Conservation (phyloP, 2,329 filamentous ascomycete species). For the Aspergillus sp. region DNA sequence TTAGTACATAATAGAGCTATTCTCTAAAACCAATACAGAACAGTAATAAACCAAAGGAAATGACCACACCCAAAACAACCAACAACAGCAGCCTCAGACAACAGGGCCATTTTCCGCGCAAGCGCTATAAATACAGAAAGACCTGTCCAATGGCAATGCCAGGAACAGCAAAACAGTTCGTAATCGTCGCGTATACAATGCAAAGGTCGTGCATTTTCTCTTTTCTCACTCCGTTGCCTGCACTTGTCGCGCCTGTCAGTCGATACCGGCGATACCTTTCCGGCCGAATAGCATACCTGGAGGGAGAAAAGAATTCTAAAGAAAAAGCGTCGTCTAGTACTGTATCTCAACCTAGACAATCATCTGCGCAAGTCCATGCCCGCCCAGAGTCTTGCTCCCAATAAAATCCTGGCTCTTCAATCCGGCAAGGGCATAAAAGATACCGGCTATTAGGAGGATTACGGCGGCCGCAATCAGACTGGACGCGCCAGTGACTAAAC, state of each 20-base stretch:
- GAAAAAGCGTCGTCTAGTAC: neutral
- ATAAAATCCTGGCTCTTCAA: conserved; percentile 40
- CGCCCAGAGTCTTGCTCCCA: conserved; percentile 86
- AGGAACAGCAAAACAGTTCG: conserved; percentile 13
- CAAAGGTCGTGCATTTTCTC: conserved; percentile 4
- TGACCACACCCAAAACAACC: neutral
- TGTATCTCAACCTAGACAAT: conserved; percentile 58
- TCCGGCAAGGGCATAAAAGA: conserved; percentile 61
- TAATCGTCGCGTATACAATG: conserved; percentile 15
- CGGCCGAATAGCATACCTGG: too few relatives aligned
- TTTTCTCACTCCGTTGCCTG: neutral
- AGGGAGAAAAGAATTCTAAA: neutral
- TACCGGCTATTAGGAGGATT: conserved; percentile 63
- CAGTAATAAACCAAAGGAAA: neutral
- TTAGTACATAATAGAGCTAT: conserved; percentile 1
- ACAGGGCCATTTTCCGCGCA: conserved; percentile 3
- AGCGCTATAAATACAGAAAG: conserved; percentile 15
- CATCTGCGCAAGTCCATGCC: conserved; percentile 92
- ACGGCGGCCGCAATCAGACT: conserved; percentile 81
- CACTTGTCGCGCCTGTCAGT: neutral
- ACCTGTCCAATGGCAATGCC: conserved; percentile 7
- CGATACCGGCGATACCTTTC: too few relatives aligned
- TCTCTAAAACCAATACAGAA: neutral
- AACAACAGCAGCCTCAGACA: neutral
- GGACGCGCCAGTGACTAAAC: conserved; percentile 55